Conservation (phyloP, 148 eudicot species). For the Amaranthus palmeri region DNA sequence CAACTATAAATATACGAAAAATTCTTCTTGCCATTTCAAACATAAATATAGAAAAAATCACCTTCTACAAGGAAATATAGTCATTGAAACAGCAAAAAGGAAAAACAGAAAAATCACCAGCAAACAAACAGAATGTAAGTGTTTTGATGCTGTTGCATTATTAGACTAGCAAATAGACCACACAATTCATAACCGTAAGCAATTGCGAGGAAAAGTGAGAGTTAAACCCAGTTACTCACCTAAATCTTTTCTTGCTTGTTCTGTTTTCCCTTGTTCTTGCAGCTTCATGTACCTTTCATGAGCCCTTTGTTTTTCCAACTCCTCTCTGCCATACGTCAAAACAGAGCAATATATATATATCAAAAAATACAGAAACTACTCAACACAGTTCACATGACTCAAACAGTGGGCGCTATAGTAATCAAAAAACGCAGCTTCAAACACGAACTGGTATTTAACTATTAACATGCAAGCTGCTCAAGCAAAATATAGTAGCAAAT, state of each 20-base stretch:
- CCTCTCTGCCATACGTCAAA: slow-evolving; percentile 49
- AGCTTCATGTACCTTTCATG: slow-evolving; percentile 92
- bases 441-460: neutral
- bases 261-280: slow-evolving; percentile 98
- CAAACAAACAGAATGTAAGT: neutral
- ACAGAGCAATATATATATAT: neutral
- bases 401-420: neutral
- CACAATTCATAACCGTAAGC: neutral
- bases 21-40: no score
- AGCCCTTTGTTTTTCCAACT: slow-evolving; percentile 78
- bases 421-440: neutral
- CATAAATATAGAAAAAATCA: no score
- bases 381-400: slow-evolving; percentile 1
- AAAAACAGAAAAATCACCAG: neutral
- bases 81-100: neutral
- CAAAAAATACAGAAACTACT: neutral
- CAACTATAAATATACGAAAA: no score
- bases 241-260: slow-evolving; percentile 87
- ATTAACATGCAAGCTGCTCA: neutral
- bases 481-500: neutral
- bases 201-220: neutral
- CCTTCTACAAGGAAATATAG: no score
- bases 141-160: neutral
- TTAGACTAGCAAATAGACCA: neutral
- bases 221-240: slow-evolving; percentile 41